Evolutionary conservation across 495 filamentous ascomycete genomes (phyloP).

Genomic region (Opeltia flavorubescens): DNA sequence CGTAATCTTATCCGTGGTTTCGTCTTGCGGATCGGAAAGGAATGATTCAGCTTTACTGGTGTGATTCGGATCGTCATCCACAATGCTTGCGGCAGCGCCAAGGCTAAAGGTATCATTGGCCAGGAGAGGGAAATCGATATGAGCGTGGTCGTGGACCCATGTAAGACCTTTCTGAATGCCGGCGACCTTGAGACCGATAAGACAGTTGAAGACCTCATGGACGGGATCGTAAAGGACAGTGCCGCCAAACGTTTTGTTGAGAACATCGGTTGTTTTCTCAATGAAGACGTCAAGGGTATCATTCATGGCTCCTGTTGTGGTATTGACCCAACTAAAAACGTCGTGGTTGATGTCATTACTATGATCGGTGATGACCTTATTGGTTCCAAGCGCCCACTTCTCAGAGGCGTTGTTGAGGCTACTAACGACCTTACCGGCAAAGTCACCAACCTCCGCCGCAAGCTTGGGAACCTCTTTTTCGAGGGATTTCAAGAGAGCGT

Average conservation of each 20-base stretch:
- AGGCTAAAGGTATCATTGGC: slow-evolving; percentile 70
- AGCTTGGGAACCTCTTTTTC: slow-evolving; percentile 65
- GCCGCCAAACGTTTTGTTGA: slow-evolving; percentile 65
- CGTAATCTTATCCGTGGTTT: slow-evolving; percentile 67
- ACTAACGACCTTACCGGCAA: slow-evolving; percentile 64
- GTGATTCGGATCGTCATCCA: slow-evolving; percentile 22
- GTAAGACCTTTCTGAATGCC: slow-evolving; percentile 71
- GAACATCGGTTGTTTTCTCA: slow-evolving; percentile 50
- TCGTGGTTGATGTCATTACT: slow-evolving; percentile 68
- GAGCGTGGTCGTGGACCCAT: slow-evolving; percentile 76
- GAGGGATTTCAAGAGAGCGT: slow-evolving; percentile 57
- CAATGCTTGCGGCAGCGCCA: slow-evolving; percentile 54
- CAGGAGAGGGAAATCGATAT: slow-evolving; percentile 67
- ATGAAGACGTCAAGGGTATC: slow-evolving; percentile 73
- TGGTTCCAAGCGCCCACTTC: slow-evolving; percentile 64
- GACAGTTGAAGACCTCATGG: slow-evolving; percentile 56
- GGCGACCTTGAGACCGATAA: slow-evolving; percentile 62
- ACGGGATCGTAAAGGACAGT: slow-evolving; percentile 65
- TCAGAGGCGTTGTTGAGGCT: slow-evolving; percentile 58
- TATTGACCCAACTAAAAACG: slow-evolving; percentile 79
- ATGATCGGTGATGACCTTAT: slow-evolving; percentile 51
- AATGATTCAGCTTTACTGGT: slow-evolving; percentile 42
- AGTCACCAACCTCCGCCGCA: slow-evolving; percentile 61
- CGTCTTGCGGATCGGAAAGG: slow-evolving; percentile 52
- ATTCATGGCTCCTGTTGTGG: slow-evolving; percentile 67